Percentiles rank a stretch among this genome's conserved stretches.
These are phyloP conservation scores for Sporopachydermia lactativora DNA, from an alignment of 805 yeast species.

Conservation along the genomic window DNA sequence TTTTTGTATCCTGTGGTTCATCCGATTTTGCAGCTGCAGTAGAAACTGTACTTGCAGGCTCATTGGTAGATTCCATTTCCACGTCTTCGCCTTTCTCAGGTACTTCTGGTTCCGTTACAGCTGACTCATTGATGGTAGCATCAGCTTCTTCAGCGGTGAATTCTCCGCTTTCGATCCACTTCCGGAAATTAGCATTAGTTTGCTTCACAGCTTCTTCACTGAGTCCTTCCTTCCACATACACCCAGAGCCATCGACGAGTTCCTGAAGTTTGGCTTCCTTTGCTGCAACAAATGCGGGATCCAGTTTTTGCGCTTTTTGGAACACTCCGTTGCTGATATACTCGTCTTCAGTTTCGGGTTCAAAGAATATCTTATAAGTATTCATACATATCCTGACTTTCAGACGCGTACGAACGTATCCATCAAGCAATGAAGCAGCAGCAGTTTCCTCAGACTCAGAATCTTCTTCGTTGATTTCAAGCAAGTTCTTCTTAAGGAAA, in stretches of 20 bases:
- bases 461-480: constrained; percentile 11
- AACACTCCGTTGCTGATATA: constrained; percentile 50
- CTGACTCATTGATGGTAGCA: constrained; percentile 2
- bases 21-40: constrained; percentile 3
- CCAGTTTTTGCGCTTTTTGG: constrained; percentile 9
- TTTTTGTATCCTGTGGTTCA: constrained; percentile 4
- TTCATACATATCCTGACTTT: constrained; percentile 68
- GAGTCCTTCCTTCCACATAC: constrained; percentile 36
- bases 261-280: constrained; percentile 19
- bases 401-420: constrained; percentile 19
- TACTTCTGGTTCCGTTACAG: constrained; percentile 6
- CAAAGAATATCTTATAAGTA: constrained; percentile 71
- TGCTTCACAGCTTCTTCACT: constrained; percentile 24
- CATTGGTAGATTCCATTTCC: constrained; percentile 3
- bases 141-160: constrained; percentile 13
- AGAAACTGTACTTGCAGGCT: constrained; percentile 4
- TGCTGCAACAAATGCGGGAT: constrained; percentile 5
- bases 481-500: constrained; percentile 39
- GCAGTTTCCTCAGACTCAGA: not conserved
- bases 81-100: constrained; percentile 8
- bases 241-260: constrained; percentile 36
- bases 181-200: constrained; percentile 14
- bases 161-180: constrained; percentile 9
- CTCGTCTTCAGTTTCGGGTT: constrained; percentile 64
- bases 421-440: constrained; percentile 8